A percentile compares a stretch with the other conserved stretches of the same genome.
Evolutionary conservation across 352 stramenopile species (phyloP).

Genomic region (Globisporangium parvum): DNA sequence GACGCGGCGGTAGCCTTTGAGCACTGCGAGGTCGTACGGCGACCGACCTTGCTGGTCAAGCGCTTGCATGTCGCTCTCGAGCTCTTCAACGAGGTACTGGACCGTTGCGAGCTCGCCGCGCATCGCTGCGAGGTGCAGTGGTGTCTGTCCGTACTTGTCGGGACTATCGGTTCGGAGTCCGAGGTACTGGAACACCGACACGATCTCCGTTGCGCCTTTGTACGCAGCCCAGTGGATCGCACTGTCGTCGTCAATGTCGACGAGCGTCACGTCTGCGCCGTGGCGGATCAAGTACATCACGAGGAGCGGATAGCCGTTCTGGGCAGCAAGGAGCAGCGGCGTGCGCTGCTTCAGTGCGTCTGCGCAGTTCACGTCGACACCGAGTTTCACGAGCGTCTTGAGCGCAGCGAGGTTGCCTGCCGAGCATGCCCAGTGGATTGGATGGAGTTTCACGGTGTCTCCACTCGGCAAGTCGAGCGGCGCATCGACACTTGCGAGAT

Average conservation of each 20-base stretch:
- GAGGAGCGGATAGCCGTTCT: constrained; percentile 68
- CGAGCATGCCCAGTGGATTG: constrained; percentile 81
- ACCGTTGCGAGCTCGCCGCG: constrained; percentile 61
- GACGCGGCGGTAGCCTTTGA: constrained; percentile 53
- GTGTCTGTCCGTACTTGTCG: constrained; percentile 76
- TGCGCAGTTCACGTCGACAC: constrained; percentile 65
- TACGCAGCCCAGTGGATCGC: constrained; percentile 85
- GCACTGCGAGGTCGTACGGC: constrained; percentile 47
- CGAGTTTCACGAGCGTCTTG: constrained; percentile 52
- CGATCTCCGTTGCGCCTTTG: constrained; percentile 77
- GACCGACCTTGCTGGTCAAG: constrained; percentile 52
- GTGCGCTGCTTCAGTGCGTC: constrained; percentile 70
- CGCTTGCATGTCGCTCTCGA: constrained; percentile 51
- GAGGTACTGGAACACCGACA: constrained; percentile 80
- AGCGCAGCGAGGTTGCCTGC: constrained; percentile 65
- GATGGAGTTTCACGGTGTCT: constrained; percentile 52
- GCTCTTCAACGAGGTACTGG: constrained; percentile 74
- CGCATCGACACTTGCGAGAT: constrained; percentile 35
- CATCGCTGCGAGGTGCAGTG: constrained; percentile 78
- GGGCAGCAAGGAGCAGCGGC: constrained; percentile 65
- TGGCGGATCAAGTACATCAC: constrained; percentile 75
- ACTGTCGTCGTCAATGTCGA: constrained; percentile 66
- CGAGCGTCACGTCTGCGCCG: constrained; percentile 56
- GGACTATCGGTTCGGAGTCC: constrained; percentile 52
- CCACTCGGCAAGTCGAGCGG: constrained; percentile 58